These are phyloP conservation scores for Thermoascus crustaceus DNA, from an alignment of 2,329 filamentous ascomycete species.

Conservation along the genomic window DNA sequence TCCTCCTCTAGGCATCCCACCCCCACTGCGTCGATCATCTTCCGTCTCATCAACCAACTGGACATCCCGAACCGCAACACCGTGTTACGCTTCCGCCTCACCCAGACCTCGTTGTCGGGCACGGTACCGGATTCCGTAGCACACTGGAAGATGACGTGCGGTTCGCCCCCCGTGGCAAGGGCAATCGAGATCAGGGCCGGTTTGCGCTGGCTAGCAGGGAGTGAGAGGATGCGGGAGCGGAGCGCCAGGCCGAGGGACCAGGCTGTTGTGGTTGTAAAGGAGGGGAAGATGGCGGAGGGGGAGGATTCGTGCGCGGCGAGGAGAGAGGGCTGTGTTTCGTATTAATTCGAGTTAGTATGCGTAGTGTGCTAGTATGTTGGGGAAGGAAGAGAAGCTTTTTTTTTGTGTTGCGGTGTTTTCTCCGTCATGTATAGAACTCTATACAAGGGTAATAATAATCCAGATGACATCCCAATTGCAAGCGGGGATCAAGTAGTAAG, in stretches of 20 bases:
- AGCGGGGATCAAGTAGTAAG: no score
- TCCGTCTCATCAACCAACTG: slow-evolving; percentile 64
- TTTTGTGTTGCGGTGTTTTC: no score
- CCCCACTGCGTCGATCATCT: slow-evolving; percentile 37
- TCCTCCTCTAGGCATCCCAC: slow-evolving; percentile 43
- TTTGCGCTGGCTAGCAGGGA: slow-evolving; percentile 24
- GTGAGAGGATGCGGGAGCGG: slow-evolving; percentile 28
- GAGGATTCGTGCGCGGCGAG: slow-evolving; percentile 25
- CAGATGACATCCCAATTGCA: no score
- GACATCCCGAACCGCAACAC: slow-evolving; percentile 63
- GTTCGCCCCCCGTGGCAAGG: slow-evolving; percentile 17
- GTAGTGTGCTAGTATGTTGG: neutral
- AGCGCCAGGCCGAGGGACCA: slow-evolving; percentile 32
- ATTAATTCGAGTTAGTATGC: neutral
- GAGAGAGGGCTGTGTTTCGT: slow-evolving; percentile 13
- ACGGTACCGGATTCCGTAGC: slow-evolving; percentile 58
- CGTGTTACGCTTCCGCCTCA: slow-evolving; percentile 61
- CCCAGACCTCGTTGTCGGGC: slow-evolving; percentile 66
- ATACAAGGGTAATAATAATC: no score
- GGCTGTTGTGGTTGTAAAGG: slow-evolving; percentile 33
- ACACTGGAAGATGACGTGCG: slow-evolving; percentile 61
- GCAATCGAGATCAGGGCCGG: slow-evolving; percentile 36
- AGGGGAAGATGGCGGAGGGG: slow-evolving; percentile 21
- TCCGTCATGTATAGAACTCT: no score
- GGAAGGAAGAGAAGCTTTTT: no score